phyloP scores from a whole-genome alignment of 2,329 filamentous ascomycete species.

The Fusarium pininemorale region DNA sequence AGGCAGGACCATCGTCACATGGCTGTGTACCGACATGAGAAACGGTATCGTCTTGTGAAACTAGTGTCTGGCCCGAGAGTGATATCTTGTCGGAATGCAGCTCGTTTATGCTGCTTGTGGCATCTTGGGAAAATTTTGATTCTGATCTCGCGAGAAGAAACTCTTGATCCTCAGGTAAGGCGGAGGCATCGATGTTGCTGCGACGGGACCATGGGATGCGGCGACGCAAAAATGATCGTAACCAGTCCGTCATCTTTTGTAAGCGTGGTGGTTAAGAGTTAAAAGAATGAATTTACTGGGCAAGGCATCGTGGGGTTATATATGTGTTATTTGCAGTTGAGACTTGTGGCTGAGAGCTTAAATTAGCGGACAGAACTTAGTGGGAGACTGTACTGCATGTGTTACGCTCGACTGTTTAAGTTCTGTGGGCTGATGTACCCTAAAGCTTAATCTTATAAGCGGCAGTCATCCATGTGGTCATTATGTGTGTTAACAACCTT shows the following conservation, averaged over 20 bases:
- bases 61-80: neutral
- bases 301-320: too few relatives aligned
- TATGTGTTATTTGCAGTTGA: too few relatives aligned
- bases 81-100: fast-evolving
- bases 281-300: fast-evolving
- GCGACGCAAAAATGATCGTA: neutral
- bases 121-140: neutral
- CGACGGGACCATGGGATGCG: neutral
- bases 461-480: fast-evolving
- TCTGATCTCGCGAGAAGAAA: neutral
- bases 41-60: neutral
- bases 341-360: too few relatives aligned
- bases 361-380: too few relatives aligned
- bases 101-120: neutral
- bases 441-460: too few relatives aligned
- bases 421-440: too few relatives aligned
- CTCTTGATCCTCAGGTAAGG: neutral
- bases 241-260: neutral
- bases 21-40: too few relatives aligned
- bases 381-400: too few relatives aligned
- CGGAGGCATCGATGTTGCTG: neutral
- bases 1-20: neutral
- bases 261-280: neutral
- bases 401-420: too few relatives aligned
- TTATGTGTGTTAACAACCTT: too few relatives aligned